Evolutionary conservation across 768 basidiomycete genomes (phyloP).

Genomic region (Amanita thiersii): DNA sequence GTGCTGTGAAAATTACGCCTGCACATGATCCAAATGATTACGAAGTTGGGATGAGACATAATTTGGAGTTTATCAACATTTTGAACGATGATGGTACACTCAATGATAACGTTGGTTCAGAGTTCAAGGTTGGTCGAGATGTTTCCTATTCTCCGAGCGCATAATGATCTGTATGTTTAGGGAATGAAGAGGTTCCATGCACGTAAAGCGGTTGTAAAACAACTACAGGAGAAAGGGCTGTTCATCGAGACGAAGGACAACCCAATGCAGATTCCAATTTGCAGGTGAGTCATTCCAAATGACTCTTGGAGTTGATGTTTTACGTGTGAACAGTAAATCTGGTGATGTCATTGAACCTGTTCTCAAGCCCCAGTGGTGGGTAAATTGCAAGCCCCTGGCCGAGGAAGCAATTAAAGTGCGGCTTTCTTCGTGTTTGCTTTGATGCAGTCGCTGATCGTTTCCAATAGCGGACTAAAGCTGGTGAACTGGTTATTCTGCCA

Average conservation of each 20-base stretch:
- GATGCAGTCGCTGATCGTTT: neutral
- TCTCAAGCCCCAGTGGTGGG: conserved; percentile 99
- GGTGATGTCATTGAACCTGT: conserved; percentile 94
- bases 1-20: conserved; percentile 98
- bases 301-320: conserved; percentile 1
- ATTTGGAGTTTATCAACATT: conserved; percentile 88
- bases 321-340: conserved; percentile 58
- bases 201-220: conserved; percentile 74
- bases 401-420: conserved; percentile 80
- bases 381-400: conserved; percentile 85
- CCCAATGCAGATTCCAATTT: conserved; percentile 94
- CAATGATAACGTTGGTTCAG: conserved; percentile 79
- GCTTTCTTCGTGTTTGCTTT: neutral
- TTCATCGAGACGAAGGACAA: conserved; percentile 93
- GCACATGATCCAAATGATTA: conserved; percentile 98
- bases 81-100: conserved; percentile 95
- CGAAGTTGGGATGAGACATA: conserved; percentile 83
- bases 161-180: conserved; percentile 17
- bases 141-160: conserved; percentile 16
- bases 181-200: conserved; percentile 99
- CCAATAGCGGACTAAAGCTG: conserved; percentile 73
- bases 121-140: conserved; percentile 48
- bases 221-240: conserved; percentile 74
- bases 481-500: conserved; percentile 78
- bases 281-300: conserved; percentile 44